phyloP scores from a whole-genome alignment of 2,329 filamentous ascomycete genomes.

The Passalora sequoiae region DNA sequence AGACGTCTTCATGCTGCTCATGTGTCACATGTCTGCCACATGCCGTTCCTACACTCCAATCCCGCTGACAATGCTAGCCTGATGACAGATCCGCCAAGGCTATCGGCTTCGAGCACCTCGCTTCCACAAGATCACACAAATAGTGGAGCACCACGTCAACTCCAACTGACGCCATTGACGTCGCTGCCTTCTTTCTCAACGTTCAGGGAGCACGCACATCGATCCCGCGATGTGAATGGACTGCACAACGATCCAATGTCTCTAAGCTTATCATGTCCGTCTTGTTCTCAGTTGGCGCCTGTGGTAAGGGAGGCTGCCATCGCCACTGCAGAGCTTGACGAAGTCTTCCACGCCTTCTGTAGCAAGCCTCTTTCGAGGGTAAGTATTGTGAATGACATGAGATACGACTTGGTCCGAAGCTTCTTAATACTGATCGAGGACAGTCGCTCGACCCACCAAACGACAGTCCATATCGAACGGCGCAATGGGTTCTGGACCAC shows the following conservation, averaged over 20 bases:
- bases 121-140: constrained; percentile 4
- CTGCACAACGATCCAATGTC: constrained; percentile 17
- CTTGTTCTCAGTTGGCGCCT: too few relatives aligned
- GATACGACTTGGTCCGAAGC: too few relatives aligned
- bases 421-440: too few relatives aligned
- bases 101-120: constrained; percentile 8
- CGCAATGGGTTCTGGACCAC: too few relatives aligned
- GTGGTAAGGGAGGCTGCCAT: too few relatives aligned
- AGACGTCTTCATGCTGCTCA: constrained; percentile 6
- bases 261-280: too few relatives aligned
- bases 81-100: constrained; percentile 19
- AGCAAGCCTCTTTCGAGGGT: too few relatives aligned
- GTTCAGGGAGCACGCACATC: constrained; percentile 19
- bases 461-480: too few relatives aligned
- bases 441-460: too few relatives aligned
- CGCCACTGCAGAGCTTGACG: too few relatives aligned
- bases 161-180: constrained; percentile 12
- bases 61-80: constrained; percentile 14
- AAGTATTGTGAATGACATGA: too few relatives aligned
- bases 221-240: constrained; percentile 10
- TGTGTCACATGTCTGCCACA: constrained; percentile 11
- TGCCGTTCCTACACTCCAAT: constrained; percentile 7
- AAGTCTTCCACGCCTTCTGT: too few relatives aligned
- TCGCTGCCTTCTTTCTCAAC: constrained; percentile 27
- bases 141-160: neutral